These are phyloP conservation scores for Fraxinus excelsior DNA, from an alignment of 257 asterid genomes.

Conservation along the genomic window DNA sequence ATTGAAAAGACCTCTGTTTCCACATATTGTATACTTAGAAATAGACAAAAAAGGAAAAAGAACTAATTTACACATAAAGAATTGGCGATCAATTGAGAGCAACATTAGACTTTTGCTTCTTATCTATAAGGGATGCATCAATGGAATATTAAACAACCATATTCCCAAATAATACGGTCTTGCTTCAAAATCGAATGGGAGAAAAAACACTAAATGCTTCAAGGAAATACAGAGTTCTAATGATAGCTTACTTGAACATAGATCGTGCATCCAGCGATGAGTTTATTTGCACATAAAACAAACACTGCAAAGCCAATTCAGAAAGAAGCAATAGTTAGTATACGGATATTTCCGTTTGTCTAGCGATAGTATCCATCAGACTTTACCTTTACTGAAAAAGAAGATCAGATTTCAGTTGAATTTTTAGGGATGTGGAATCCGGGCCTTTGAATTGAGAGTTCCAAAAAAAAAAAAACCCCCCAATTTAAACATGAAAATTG, in stretches of 20 bases:
- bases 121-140: not conserved
- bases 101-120: not conserved
- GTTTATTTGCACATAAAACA: slow-evolving; percentile 29
- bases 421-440: too few relatives aligned
- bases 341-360: slow-evolving; percentile 3
- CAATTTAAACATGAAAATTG: not conserved
- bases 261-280: slow-evolving; percentile 50
- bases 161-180: slow-evolving; percentile 3
- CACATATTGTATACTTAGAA: not conserved
- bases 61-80: not conserved
- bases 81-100: slow-evolving; percentile 2
- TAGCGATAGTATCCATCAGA: not conserved
- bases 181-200: not conserved
- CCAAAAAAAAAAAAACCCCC: too few relatives aligned
- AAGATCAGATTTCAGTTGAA: not conserved
- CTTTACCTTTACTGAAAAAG: not conserved
- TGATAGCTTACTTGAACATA: slow-evolving; percentile 76
- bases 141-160: not conserved
- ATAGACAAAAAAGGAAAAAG: not conserved
- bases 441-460: too few relatives aligned
- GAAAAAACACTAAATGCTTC: not conserved
- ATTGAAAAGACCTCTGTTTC: not conserved
- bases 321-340: slow-evolving; percentile 26
- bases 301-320: slow-evolving; percentile 38
- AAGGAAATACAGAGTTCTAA: slow-evolving; percentile 4